These are phyloP conservation scores for Funneliformis geosporum DNA, from an alignment of 192 early-diverging fungal species.

Conservation along the genomic window DNA sequence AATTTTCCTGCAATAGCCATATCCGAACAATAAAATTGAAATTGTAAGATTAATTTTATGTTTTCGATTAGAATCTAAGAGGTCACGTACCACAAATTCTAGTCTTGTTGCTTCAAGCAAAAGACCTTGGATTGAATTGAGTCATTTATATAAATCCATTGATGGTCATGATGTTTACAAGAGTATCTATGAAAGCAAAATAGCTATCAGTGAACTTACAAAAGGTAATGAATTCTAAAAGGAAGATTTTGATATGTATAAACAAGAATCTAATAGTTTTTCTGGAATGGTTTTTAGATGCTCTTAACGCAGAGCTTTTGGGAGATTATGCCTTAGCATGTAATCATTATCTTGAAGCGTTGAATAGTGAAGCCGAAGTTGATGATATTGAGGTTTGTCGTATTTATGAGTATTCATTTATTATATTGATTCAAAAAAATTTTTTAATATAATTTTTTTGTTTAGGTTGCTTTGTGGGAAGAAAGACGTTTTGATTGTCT, in stretches of 20 bases:
- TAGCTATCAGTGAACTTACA: slow-evolving; percentile 49
- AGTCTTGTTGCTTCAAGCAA: slow-evolving; percentile 33
- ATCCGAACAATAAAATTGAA: neutral
- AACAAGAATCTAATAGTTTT: neutral
- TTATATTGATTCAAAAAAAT: neutral
- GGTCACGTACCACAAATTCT: slow-evolving; percentile 32
- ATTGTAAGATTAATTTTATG: neutral
- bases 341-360: slow-evolving; percentile 42
- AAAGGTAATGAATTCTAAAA: slow-evolving; percentile 34
- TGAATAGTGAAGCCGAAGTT: slow-evolving; percentile 40
- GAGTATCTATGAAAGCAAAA: slow-evolving; percentile 60
- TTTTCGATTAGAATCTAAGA: slow-evolving; percentile 25
- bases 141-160: slow-evolving; percentile 63
- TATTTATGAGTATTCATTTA: neutral
- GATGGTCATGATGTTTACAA: slow-evolving; percentile 65
- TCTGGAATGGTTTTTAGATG: slow-evolving; percentile 32
- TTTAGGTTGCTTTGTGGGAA: slow-evolving; percentile 38
- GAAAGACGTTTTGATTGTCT: slow-evolving; percentile 61
- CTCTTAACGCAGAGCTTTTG: slow-evolving; percentile 61
- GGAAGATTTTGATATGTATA: neutral
- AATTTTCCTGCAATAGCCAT: neutral
- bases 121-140: slow-evolving; percentile 60
- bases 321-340: slow-evolving; percentile 61
- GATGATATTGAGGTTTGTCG: slow-evolving; percentile 41
- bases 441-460: neutral